Evolutionary conservation across 2,329 filamentous ascomycete genomes (phyloP).

Genomic region (Sporothrix euskadiensis): DNA sequence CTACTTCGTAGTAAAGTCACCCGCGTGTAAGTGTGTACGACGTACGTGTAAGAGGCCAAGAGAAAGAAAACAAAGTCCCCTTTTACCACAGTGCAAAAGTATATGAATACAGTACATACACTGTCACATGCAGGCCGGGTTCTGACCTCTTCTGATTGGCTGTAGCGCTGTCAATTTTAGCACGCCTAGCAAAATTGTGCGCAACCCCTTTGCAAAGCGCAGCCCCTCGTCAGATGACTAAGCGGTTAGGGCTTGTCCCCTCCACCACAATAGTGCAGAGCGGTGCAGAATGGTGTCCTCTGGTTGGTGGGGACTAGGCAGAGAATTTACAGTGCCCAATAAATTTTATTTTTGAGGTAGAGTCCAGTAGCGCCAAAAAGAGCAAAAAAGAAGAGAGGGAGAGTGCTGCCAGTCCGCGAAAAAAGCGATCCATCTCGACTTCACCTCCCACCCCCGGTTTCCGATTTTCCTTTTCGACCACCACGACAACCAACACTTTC

Average conservation of each 20-base stretch:
- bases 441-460: slow-evolving; percentile 16
- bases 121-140: not conserved
- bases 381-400: slow-evolving; percentile 20
- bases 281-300: slow-evolving; percentile 20
- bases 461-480: slow-evolving; percentile 7
- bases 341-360: slow-evolving; percentile 19
- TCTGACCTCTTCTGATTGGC: not conserved
- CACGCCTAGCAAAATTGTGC: slow-evolving; percentile 18
- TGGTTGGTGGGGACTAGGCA: slow-evolving; percentile 19
- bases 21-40: not conserved
- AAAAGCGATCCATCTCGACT: slow-evolving; percentile 10
- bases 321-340: not conserved
- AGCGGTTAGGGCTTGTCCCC: slow-evolving; percentile 34
- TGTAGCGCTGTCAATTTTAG: not conserved
- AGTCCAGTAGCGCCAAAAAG: not conserved
- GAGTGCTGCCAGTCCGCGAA: slow-evolving; percentile 5
- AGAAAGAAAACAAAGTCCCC: not conserved
- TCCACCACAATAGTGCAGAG: slow-evolving; percentile 6
- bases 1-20: no score
- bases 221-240: slow-evolving; percentile 24
- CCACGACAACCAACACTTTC: not conserved
- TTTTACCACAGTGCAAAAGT: not conserved
- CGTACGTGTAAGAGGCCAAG: not conserved
- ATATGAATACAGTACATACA: not conserved
- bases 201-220: not conserved